Evolutionary conservation across 192 early-diverging fungal genomes (phyloP).

Genomic region (Jimgerdemannia lactiflua): DNA sequence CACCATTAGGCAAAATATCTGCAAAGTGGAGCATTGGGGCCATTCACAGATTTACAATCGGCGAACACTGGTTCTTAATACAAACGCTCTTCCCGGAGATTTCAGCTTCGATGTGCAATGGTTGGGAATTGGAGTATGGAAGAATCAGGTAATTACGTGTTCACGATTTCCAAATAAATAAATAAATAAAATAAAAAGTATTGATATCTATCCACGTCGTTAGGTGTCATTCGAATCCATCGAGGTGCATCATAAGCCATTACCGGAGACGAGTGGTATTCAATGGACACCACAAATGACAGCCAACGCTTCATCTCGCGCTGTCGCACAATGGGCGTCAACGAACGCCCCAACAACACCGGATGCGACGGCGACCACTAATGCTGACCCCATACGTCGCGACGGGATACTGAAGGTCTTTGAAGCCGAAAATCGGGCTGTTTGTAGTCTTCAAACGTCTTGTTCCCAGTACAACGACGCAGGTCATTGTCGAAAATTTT

Average conservation of each 20-base stretch:
- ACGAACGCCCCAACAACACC: background rate
- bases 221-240: background rate
- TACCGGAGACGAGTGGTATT: background rate
- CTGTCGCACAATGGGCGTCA: background rate
- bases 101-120: background rate
- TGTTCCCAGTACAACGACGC: background rate
- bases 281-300: background rate
- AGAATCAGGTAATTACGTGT: background rate
- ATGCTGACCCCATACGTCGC: background rate
- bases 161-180: too few relatives aligned
- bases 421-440: too few relatives aligned
- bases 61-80: background rate
- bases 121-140: background rate
- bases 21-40: background rate
- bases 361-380: background rate
- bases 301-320: background rate
- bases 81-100: background rate
- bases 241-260: background rate
- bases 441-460: background rate
- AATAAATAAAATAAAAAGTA: background rate
- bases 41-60: background rate
- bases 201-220: background rate
- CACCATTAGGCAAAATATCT: background rate
- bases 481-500: background rate
- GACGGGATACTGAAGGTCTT: too few relatives aligned